Base-by-base conservation (phyloP, 1,284 basidiomycete genomes). In the Puccinia horiana region DNA sequence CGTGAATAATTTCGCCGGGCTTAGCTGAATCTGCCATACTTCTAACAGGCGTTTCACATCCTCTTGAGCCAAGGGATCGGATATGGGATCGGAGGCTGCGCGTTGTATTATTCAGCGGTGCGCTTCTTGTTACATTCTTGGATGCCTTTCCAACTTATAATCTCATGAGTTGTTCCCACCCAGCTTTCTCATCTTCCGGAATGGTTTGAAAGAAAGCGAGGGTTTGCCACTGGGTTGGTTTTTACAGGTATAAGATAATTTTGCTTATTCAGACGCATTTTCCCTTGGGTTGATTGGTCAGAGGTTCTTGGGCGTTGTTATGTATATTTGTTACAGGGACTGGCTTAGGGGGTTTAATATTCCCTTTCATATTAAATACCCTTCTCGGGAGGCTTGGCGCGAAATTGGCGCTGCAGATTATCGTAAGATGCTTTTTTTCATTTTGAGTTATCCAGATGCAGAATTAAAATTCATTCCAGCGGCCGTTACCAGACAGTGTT, bases 151-250 rank as follows among this genome's bases (percentile, higher is more conserved):
- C 26, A 32, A 32, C 6, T 6, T 32, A 32, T 16, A 26, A 67
- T 32, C 35, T 11, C 9, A 2, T 40, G 40, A 44, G 44, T 26
- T 54, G 29, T 32, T 42, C 20, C n/a, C 35, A n/a, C 29, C 5
- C 32, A 81, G 72, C 40, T 81, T 32, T 74, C 80, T 47, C 63
- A 81, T 63, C 80, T 81, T 63, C 80, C 80, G 23, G 72, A 75
- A 65, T 81, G 72, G 72, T 81, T 75, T 42, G 54, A 58, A 11
- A 42, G 23, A 35, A 42, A 44, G 37, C 72, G 20, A 75, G 80
- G 72, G 26, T 61, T 81, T 5, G 80, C 80, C 26, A 81, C 65
- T 74, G 80, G 72, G n/a, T 44, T 81, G 2, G 80, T 81, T 42
- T 81, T 81, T 26, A 65, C 72, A 67, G 78, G 69, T 81, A 32